Evolutionary conservation across 164 flowering plant species (phyloP).

Genomic region (Echeveria elegans): DNA sequence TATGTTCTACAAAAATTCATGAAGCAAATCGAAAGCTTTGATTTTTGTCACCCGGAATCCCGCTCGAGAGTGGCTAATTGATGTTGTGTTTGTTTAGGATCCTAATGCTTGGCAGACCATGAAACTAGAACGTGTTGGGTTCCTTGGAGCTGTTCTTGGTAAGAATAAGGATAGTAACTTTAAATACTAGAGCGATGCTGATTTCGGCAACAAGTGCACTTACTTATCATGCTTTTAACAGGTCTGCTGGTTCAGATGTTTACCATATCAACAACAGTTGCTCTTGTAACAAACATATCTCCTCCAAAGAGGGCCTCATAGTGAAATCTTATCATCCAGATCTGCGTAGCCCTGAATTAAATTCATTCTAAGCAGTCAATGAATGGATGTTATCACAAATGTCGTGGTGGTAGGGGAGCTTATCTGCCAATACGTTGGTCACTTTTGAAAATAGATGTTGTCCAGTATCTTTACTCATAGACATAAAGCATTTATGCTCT

Average conservation of each 20-base stretch:
- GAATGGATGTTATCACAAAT: too few relatives aligned
- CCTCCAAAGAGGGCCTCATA: constrained; percentile 50
- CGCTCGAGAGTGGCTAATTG: neutral
- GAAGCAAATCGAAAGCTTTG: neutral
- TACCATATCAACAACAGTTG: constrained; percentile 21
- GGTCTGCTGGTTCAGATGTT: constrained; percentile 30
- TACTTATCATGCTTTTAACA: constrained; percentile 12
- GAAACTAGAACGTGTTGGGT: constrained; percentile 30
- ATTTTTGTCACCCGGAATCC: neutral
- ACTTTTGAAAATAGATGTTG: too few relatives aligned
- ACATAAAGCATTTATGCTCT: too few relatives aligned
- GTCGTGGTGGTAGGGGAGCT: too few relatives aligned
- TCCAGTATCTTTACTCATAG: too few relatives aligned
- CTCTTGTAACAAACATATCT: constrained; percentile 45
- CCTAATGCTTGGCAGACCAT: constrained; percentile 19
- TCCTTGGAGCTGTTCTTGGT: constrained; percentile 26
- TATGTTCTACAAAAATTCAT: neutral
- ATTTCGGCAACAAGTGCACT: neutral
- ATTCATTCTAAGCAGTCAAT: too few relatives aligned
- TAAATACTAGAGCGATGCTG: neutral
- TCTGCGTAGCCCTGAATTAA: too few relatives aligned
- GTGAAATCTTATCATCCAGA: neutral
- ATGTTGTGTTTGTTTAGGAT: constrained; percentile 24
- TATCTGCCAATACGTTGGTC: too few relatives aligned
- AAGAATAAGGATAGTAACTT: neutral